Evolutionary conservation across 352 stramenopile genomes (phyloP).

Genomic region (Globisporangium mamillatum): DNA sequence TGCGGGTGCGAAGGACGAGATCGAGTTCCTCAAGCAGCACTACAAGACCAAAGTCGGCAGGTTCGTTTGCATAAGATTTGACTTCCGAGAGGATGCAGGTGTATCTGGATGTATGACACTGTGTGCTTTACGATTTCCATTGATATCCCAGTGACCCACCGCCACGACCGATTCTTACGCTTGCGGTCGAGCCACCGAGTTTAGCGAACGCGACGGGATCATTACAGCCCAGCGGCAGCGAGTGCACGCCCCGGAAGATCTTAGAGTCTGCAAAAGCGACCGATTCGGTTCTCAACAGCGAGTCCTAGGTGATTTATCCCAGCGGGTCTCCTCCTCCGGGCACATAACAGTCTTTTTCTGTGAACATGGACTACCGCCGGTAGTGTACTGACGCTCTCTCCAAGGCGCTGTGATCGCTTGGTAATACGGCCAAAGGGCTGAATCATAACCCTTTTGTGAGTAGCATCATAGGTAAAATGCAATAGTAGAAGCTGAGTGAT

Average conservation of each 20-base stretch:
- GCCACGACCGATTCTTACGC: slow-evolving; percentile 9
- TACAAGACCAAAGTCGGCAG: slow-evolving; percentile 49
- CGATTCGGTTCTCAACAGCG: slow-evolving; percentile 43
- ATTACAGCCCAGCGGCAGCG: slow-evolving; percentile 7
- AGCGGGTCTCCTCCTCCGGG: background rate
- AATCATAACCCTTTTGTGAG: background rate
- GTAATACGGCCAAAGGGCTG: background rate
- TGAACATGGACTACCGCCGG: background rate
- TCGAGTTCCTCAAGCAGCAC: slow-evolving; percentile 49
- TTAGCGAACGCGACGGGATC: slow-evolving; percentile 11
- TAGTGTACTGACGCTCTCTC: background rate
- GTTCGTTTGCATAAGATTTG: slow-evolving; percentile 22
- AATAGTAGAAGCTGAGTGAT: background rate
- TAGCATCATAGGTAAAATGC: background rate
- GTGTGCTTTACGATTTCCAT: background rate
- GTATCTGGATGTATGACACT: too few species aligned
- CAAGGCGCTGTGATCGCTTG: background rate
- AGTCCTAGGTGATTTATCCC: background rate
- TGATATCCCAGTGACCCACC: slow-evolving; percentile 37
- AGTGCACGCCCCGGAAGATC: slow-evolving; percentile 53
- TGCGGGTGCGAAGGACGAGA: slow-evolving; percentile 31
- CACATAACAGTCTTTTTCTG: background rate
- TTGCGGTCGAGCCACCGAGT: slow-evolving; percentile 1
- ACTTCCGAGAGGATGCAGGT: too few species aligned
- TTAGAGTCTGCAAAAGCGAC: slow-evolving; percentile 47